Conservation (phyloP, 805 yeast species). For the Candida chilensis region DNA sequence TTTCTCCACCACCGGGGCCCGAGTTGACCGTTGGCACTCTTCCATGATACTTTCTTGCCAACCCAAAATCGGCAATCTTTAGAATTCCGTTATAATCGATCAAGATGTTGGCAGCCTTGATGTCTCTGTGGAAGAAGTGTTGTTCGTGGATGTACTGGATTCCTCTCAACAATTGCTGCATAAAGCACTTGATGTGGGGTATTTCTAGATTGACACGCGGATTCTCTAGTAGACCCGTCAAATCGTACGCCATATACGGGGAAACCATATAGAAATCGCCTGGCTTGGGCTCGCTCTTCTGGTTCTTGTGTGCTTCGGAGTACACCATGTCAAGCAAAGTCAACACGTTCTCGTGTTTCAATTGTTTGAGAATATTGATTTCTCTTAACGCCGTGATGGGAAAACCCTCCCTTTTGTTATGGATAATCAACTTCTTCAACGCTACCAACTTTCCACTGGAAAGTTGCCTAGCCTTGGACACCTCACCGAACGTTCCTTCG, state of each 20-base stretch:
- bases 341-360: conserved; percentile 64
- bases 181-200: conserved; percentile 73
- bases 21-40: conserved; percentile 38
- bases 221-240: conserved; percentile 83
- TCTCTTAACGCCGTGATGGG: conserved; percentile 95
- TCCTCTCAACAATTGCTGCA: conserved; percentile 73
- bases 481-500: conserved; percentile 74
- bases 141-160: conserved; percentile 68
- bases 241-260: conserved; percentile 88
- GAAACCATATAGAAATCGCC: conserved; percentile 78
- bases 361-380: conserved; percentile 66
- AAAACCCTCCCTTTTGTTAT: conserved; percentile 70
- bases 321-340: conserved; percentile 75
- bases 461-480: conserved; percentile 61
- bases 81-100: conserved; percentile 68
- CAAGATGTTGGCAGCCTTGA: conserved; percentile 92
- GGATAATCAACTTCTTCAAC: conserved; percentile 74
- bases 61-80: conserved; percentile 92
- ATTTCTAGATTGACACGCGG: conserved; percentile 52
- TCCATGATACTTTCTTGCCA: conserved; percentile 72
- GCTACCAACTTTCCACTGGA: conserved; percentile 66
- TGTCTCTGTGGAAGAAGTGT: conserved; percentile 71
- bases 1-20: conserved; percentile 49
- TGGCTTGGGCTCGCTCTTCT: neutral
- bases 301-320: neutral